Conservation (phyloP, 306 rosid species). For the Vigna reflexopilosa region DNA sequence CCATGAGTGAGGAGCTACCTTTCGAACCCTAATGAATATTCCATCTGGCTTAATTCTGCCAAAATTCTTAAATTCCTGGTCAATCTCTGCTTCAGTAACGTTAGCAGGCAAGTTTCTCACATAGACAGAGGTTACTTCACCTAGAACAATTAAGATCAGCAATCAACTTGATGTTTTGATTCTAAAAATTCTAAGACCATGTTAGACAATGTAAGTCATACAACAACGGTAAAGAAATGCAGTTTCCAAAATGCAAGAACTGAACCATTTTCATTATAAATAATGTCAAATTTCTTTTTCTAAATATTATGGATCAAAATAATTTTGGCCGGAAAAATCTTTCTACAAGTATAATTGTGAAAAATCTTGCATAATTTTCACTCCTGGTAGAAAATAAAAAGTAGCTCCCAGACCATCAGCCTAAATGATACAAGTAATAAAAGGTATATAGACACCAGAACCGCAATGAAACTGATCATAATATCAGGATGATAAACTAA, state of each 20-base stretch:
- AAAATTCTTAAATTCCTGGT: conserved; percentile 76
- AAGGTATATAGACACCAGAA: conserved; percentile 12
- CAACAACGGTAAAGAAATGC: conserved; percentile 5
- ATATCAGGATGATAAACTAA: conserved; percentile 29
- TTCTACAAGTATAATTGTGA: neutral
- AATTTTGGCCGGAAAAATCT: neutral
- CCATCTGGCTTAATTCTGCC: conserved; percentile 88
- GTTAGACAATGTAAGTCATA: neutral
- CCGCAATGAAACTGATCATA: neutral
- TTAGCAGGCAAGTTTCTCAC: conserved; percentile 87
- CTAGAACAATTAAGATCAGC: conserved; percentile 54
- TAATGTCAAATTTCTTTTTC: conserved; percentile 14
- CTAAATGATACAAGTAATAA: conserved; percentile 5
- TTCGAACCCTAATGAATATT: conserved; percentile 79
- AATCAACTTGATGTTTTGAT: conserved; percentile 42
- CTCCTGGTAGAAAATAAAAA: neutral
- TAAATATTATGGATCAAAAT: conserved; percentile 18
- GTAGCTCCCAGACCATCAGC: neutral
- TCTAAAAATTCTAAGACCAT: conserved; percentile 10
- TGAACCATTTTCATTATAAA: neutral
- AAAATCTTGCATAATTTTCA: neutral
- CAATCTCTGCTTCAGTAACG: conserved; percentile 82
- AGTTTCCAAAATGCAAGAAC: conserved; percentile 3
- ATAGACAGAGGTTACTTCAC: conserved; percentile 89
- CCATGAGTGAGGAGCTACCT: conserved; percentile 56